A percentile compares a stretch with the other conserved stretches of the same genome.
These are phyloP conservation scores for Daldinia eschscholtzii DNA, from an alignment of 2,329 filamentous ascomycete species.

Conservation along the genomic window DNA sequence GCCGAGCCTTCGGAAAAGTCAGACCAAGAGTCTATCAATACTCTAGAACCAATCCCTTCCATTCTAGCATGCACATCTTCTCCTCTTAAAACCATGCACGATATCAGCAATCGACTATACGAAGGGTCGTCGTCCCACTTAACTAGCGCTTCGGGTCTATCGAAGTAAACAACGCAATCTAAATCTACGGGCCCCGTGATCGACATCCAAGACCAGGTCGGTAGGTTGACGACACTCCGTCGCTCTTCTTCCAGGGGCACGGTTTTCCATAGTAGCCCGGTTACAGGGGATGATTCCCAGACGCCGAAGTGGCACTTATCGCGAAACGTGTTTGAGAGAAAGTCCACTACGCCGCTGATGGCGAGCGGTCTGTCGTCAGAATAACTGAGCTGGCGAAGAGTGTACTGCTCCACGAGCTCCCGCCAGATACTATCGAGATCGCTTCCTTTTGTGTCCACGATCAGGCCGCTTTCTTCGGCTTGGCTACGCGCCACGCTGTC, in stretches of 20 bases:
- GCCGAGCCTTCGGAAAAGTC: slow-evolving; percentile 23
- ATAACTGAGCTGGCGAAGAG: slow-evolving; percentile 24
- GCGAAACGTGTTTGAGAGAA: slow-evolving; percentile 20
- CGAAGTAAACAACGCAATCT: slow-evolving; percentile 26
- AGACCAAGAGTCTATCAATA: slow-evolving; percentile 24
- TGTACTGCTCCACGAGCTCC: slow-evolving; percentile 30
- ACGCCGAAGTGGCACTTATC: slow-evolving; percentile 27
- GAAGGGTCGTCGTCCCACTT: slow-evolving; percentile 21
- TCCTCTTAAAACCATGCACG: slow-evolving; percentile 15
- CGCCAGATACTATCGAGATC: slow-evolving; percentile 26
- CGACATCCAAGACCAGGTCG: slow-evolving; percentile 34
- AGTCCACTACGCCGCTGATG: slow-evolving; percentile 21
- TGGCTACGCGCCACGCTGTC: slow-evolving; percentile 15
- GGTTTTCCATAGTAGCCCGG: slow-evolving; percentile 21
- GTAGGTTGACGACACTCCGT: slow-evolving; percentile 14
- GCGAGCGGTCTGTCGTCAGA: slow-evolving; percentile 22
- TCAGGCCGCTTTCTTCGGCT: slow-evolving; percentile 15
- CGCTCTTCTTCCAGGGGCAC: slow-evolving; percentile 4
- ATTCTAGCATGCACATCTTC: slow-evolving; percentile 9
- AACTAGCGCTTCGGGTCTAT: slow-evolving; percentile 15
- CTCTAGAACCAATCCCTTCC: background rate
- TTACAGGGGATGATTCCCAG: slow-evolving; percentile 20
- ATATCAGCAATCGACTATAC: slow-evolving; percentile 9
- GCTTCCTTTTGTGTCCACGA: slow-evolving; percentile 19
- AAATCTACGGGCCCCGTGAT: slow-evolving; percentile 23